These are phyloP conservation scores for Francoa sonchifolia DNA, from an alignment of 441 rosid species.

Conservation along the genomic window DNA sequence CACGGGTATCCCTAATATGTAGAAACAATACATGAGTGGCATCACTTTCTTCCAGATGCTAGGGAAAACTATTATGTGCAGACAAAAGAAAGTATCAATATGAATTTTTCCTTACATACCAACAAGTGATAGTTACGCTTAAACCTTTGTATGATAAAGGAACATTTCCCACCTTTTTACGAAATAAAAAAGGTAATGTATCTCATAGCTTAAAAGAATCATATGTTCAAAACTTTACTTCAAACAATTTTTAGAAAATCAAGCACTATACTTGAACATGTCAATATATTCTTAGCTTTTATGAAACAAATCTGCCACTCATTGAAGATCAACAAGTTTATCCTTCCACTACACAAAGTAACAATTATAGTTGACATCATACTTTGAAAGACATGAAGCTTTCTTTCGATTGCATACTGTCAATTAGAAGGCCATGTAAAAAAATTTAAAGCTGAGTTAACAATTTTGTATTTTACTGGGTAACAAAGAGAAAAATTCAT, in stretches of 20 bases:
- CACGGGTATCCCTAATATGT: slow-evolving; percentile 66
- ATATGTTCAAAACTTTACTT: not conserved
- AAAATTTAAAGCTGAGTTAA: too few species aligned
- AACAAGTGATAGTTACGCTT: not conserved
- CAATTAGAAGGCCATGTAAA: too few species aligned
- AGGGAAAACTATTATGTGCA: not conserved
- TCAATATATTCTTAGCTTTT: slow-evolving; percentile 3
- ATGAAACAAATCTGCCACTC: not conserved
- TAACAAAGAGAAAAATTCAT: too few species aligned
- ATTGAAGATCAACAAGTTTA: not conserved
- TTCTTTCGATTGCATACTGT: too few species aligned
- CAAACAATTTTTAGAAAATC: slow-evolving; percentile 3
- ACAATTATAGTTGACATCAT: too few species aligned
- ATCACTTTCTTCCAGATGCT: not conserved
- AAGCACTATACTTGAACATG: slow-evolving; percentile 1
- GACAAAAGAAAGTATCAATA: not conserved
- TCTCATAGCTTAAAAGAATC: not conserved
- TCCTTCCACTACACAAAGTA: not conserved
- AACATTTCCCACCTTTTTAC: not conserved
- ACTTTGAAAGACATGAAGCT: too few species aligned
- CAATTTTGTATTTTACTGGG: too few species aligned
- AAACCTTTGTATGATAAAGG: not conserved
- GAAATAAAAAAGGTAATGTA: not conserved
- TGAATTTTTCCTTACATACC: not conserved
- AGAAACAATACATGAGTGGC: slow-evolving; percentile 3